Conservation (phyloP, 169 alveolate genomes). For the Eimeria maxima region DNA sequence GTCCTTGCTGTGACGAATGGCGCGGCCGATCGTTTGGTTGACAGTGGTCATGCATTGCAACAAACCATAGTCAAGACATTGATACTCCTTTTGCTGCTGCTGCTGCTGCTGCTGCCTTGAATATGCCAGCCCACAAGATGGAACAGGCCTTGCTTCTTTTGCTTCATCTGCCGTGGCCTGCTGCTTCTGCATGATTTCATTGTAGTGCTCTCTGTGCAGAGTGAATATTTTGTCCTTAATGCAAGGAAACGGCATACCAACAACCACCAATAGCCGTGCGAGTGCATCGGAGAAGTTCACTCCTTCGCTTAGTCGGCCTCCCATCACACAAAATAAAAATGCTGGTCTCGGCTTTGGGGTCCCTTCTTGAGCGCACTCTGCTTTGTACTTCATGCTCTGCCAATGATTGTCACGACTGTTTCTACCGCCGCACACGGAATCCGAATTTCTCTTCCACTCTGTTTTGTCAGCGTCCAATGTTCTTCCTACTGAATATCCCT, state of each 20-base stretch:
- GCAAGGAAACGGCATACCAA: conserved; percentile 97
- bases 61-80: conserved; percentile 53
- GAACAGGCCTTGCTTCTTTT: background rate
- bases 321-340: conserved; percentile 90
- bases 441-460: background rate
- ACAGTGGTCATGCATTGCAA: conserved; percentile 95
- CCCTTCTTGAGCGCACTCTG: background rate
- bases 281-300: conserved; percentile 97
- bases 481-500: background rate
- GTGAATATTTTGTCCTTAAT: conserved; percentile 43
- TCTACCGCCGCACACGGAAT: background rate
- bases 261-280: conserved; percentile 96
- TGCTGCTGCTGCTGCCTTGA: background rate
- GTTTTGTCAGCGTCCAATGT: background rate
- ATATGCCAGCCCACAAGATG: background rate
- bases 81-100: conserved; percentile 48
- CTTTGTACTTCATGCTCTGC: background rate
- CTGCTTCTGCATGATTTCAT: conserved; percentile 6
- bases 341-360: background rate
- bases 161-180: background rate
- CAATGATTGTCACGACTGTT: background rate
- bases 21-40: conserved; percentile 98
- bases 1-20: conserved; percentile 97
- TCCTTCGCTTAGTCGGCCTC: conserved; percentile 98
- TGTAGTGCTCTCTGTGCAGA: conserved; percentile 27